Percentiles rank a stretch among this genome's conserved stretches.
Evolutionary conservation across 805 yeast genomes (phyloP).

Genomic region (Candida adriatica): DNA sequence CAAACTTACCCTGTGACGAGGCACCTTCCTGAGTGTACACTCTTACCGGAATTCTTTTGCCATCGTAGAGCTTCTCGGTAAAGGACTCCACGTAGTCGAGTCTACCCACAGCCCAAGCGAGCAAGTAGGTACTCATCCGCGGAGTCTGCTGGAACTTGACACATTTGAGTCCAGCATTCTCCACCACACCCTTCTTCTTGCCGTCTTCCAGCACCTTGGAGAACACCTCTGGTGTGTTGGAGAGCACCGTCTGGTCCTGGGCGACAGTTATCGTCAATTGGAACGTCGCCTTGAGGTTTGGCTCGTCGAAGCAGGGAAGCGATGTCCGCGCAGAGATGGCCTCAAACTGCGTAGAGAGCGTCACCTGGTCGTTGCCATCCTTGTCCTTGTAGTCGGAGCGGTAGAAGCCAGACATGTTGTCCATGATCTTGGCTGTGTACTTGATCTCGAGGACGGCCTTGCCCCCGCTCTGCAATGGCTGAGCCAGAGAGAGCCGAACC

Average conservation of each 20-base stretch:
- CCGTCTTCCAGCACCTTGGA: constrained; percentile 38
- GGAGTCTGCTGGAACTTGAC: constrained; percentile 64
- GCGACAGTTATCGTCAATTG: constrained; percentile 55
- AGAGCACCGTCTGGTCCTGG: constrained; percentile 48
- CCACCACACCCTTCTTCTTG: constrained; percentile 42
- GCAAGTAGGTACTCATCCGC: constrained; percentile 71
- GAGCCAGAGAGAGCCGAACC: constrained; percentile 48
- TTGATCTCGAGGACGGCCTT: constrained; percentile 39
- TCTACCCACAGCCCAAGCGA: constrained; percentile 79
- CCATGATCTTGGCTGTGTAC: constrained; percentile 56
- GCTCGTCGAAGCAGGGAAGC: constrained; percentile 82
- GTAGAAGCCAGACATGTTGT: constrained; percentile 77
- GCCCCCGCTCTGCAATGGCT: constrained; percentile 28
- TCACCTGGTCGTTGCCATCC: constrained; percentile 58
- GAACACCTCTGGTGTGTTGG: constrained; percentile 57
- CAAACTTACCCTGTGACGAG: constrained; percentile 60
- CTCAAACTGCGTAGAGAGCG: constrained; percentile 82
- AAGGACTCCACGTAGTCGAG: constrained; percentile 57
- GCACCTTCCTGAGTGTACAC: constrained; percentile 77
- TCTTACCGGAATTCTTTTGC: constrained; percentile 69
- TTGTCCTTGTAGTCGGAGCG: constrained; percentile 53
- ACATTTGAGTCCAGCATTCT: constrained; percentile 19
- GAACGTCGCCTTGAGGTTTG: constrained; percentile 70
- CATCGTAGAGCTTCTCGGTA: constrained; percentile 30
- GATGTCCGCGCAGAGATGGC: constrained; percentile 81